A percentile compares a stretch with the other conserved stretches of the same genome.
Evolutionary conservation across 176 grass and related monocot genomes (phyloP).

Genomic region (Raddia distichophylla): DNA sequence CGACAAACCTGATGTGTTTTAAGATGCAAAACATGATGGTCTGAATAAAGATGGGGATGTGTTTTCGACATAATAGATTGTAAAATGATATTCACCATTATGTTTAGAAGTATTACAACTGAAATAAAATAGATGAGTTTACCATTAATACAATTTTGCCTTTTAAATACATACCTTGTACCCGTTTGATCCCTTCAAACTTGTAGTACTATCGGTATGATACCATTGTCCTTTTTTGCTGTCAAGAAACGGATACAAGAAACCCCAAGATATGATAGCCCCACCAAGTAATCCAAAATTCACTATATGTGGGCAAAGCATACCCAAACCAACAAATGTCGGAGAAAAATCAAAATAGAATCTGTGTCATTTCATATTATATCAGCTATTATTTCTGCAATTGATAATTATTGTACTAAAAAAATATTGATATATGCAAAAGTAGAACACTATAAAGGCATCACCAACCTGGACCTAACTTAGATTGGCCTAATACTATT

Average conservation of each 20-base stretch:
- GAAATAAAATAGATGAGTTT: background rate
- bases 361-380: conserved; percentile 34
- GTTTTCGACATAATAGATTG: background rate
- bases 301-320: conserved; percentile 64
- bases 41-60: background rate
- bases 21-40: no score
- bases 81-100: background rate
- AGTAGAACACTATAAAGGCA: background rate
- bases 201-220: conserved; percentile 36
- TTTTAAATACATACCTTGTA: conserved; percentile 55
- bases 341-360: conserved; percentile 80
- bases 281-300: conserved; percentile 62
- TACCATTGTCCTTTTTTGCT: conserved; percentile 72
- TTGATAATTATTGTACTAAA: background rate
- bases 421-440: background rate
- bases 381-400: background rate
- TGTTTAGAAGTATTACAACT: background rate
- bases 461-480: background rate
- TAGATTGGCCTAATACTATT: no score
- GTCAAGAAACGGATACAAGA: conserved; percentile 60
- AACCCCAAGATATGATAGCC: conserved; percentile 53
- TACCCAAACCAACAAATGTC: conserved; percentile 60
- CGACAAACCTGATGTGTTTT: no score
- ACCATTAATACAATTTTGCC: background rate
- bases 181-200: conserved; percentile 58